Evolutionary conservation across 495 filamentous ascomycete genomes (phyloP), one percentile per base, ranked within the genome.

Genomic region (Neurospora tetrasperma): DNA sequence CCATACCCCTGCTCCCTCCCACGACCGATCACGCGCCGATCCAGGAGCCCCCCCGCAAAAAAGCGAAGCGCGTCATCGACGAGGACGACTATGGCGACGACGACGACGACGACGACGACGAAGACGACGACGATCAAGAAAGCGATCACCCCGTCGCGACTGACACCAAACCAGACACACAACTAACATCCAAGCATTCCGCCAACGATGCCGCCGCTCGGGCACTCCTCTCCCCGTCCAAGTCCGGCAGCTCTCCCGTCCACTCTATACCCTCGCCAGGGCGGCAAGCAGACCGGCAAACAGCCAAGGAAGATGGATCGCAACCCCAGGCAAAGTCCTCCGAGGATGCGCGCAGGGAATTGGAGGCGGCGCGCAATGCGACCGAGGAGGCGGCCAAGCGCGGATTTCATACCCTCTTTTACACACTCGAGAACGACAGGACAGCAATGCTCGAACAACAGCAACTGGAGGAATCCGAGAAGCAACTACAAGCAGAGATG

Each of bases 361-460:
- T 98, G 68, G 94, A 98, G 80, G 92, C 97, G 78, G 93, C 94
- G 78, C 96, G 95, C 81, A 97, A 92, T 79, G 94, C 92, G 31
- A 94, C 93, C 20, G 94, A 97, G 79, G 93, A 97, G 76, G 91
- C 93, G 68, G 96, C 92, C 31, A 94, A 91, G 84, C 86, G 89
- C 73, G 96, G 92, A 83, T 97, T 97, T 80, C 89, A 96, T 79
- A 96, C 93, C 4, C 80, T 96, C 54, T 96, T 98, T 80, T 96
- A 97, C 80, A 98, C 96, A 3, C 84, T 98, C 40, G 96, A 99
- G 80, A 94, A 93, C 79, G 96, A 99, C 80, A 88, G 92, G 39
- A 93, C 94, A 78, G 94, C 96, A 48, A 98, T 98, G 96, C 80
- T 97, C 74, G 96, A 99, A 80, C 96, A 99, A 81, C 93, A 98